A percentile compares a stretch with the other conserved stretches of the same genome.
Evolutionary conservation across 192 early-diverging fungal species (phyloP).

Genomic region (Spizellomyces sp.): DNA sequence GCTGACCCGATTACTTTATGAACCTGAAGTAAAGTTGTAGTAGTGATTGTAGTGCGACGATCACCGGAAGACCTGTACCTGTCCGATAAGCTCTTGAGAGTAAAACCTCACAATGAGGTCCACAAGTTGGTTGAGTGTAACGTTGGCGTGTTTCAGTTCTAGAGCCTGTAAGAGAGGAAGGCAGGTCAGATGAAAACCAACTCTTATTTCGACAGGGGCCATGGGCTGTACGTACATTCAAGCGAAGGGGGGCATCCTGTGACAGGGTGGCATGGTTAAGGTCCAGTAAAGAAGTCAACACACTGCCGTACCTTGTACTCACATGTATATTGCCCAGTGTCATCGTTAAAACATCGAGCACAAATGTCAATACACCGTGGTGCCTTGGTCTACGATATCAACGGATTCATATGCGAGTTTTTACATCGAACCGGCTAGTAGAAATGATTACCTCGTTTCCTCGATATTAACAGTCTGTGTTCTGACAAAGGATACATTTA

Average conservation of each 20-base stretch:
- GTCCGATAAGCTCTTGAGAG: slow-evolving; percentile 85
- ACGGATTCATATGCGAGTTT: too few species aligned
- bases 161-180: slow-evolving; percentile 46
- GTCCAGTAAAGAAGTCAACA: background rate
- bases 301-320: slow-evolving; percentile 26
- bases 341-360: slow-evolving; percentile 83
- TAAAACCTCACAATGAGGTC: slow-evolving; percentile 87
- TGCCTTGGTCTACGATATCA: slow-evolving; percentile 33
- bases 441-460: slow-evolving; percentile 47
- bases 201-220: background rate
- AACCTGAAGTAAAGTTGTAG: slow-evolving; percentile 5
- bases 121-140: slow-evolving; percentile 71
- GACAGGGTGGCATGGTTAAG: background rate
- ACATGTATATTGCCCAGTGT: slow-evolving; percentile 97
- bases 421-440: too few species aligned
- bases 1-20: slow-evolving; percentile 80
- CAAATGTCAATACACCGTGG: slow-evolving; percentile 44
- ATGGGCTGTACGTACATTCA: slow-evolving; percentile 61
- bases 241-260: slow-evolving; percentile 81
- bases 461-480: slow-evolving; percentile 71
- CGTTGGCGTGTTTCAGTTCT: slow-evolving; percentile 84
- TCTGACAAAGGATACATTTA: slow-evolving; percentile 95
- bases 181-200: background rate
- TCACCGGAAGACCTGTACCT: slow-evolving; percentile 38
- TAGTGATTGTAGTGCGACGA: background rate